Conservation (phyloP, 768 basidiomycete genomes). For the Hysterangium stoloniferum region DNA sequence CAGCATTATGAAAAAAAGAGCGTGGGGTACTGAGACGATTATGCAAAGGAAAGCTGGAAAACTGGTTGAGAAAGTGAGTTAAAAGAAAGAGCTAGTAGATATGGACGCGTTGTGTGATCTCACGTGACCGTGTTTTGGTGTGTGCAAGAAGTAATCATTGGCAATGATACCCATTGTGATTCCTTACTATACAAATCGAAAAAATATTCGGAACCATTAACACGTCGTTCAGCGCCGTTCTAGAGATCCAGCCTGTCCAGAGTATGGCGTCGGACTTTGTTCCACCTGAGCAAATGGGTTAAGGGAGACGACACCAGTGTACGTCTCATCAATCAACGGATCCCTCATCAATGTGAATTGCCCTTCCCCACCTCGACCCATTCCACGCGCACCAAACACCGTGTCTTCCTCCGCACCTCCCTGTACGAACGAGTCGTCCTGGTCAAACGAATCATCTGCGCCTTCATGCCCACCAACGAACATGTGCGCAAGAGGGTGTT, state of each 20-base stretch:
- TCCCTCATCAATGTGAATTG: constrained; percentile 1
- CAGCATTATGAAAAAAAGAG: neutral
- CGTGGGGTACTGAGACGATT: neutral
- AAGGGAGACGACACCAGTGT: constrained; percentile 6
- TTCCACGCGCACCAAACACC: constrained; percentile 5
- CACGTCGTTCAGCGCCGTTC: too few species aligned
- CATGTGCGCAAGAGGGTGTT: constrained; percentile 6
- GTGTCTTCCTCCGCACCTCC: constrained; percentile 8
- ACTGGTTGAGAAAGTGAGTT: neutral
- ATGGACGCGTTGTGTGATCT: neutral
- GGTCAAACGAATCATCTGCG: constrained; percentile 5
- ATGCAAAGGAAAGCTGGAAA: neutral
- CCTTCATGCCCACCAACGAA: constrained; percentile 1
- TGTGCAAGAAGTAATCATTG: too few species aligned
- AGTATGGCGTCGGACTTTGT: constrained; percentile 8
- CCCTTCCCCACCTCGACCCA: neutral
- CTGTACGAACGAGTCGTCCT: neutral
- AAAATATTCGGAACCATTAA: too few species aligned
- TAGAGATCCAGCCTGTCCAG: neutral
- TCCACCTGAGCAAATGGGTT: constrained; percentile 9
- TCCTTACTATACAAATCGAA: too few species aligned
- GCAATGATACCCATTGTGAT: too few species aligned
- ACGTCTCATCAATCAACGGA: constrained; percentile 8
- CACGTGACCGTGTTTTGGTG: neutral
- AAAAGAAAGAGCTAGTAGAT: too few species aligned